A percentile compares a stretch with the other conserved stretches of the same genome.
Conservation (phyloP, 2,329 filamentous ascomycete genomes). For the Clonostachys solani region DNA sequence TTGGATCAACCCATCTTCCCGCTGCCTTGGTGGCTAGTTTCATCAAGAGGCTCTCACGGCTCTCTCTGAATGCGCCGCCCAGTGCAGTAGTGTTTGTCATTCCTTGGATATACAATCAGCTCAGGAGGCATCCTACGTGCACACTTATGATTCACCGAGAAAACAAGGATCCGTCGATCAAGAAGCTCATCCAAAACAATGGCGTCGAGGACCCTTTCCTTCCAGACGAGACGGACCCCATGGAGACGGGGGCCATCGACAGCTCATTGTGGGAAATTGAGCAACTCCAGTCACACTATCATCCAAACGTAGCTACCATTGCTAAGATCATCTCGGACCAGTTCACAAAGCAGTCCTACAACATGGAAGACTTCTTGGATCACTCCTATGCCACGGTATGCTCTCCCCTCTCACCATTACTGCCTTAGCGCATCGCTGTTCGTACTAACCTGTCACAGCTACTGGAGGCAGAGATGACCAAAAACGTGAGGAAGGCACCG, state of each 20-base stretch:
- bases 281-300: conserved; percentile 87
- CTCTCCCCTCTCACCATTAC: conserved; percentile 11
- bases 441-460: conserved; percentile 49
- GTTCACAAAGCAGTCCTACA: conserved; percentile 94
- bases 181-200: conserved; percentile 54
- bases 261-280: conserved; percentile 95
- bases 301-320: conserved; percentile 93
- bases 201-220: conserved; percentile 72
- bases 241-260: conserved; percentile 82
- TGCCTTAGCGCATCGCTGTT: neutral
- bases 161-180: conserved; percentile 51
- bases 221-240: conserved; percentile 72
- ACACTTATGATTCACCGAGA: conserved; percentile 95
- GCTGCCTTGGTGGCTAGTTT: conserved; percentile 90
- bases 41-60: conserved; percentile 83
- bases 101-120: conserved; percentile 92
- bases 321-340: conserved; percentile 93
- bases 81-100: conserved; percentile 84
- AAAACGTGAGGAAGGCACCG: conserved; percentile 79
- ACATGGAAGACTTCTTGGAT: conserved; percentile 95
- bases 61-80: conserved; percentile 85
- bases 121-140: conserved; percentile 84
- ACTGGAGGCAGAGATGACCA: conserved; percentile 77
- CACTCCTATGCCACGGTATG: conserved; percentile 81
- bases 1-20: conserved; percentile 87